Conservation (phyloP, 1,284 basidiomycete genomes). For the Hemileia vastatrix region DNA sequence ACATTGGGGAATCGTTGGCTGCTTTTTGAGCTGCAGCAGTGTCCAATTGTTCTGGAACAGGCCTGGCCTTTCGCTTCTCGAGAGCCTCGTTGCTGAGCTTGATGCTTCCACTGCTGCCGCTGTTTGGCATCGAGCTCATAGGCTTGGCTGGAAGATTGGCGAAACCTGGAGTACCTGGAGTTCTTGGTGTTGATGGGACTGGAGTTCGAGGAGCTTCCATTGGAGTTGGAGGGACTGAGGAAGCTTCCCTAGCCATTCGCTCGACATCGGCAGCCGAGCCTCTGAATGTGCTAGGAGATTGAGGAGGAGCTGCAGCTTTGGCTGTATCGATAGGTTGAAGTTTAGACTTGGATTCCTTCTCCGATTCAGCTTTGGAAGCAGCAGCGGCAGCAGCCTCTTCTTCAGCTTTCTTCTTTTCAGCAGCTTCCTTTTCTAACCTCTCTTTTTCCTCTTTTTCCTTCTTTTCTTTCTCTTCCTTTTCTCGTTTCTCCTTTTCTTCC, state of each 20-base stretch:
- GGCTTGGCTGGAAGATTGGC: constrained; percentile 40
- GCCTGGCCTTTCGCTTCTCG: constrained; percentile 34
- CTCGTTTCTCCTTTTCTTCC: too few relatives aligned
- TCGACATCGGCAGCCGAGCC: constrained; percentile 35
- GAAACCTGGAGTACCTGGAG: constrained; percentile 38
- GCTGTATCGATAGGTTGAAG: constrained; percentile 21
- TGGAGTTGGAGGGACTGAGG: constrained; percentile 38
- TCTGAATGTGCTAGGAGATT: constrained; percentile 26
- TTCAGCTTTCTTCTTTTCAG: constrained; percentile 26
- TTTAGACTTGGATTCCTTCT: constrained; percentile 15
- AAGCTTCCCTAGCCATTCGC: constrained; percentile 38
- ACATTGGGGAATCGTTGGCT: constrained; percentile 29
- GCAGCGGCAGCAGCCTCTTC: constrained; percentile 11
- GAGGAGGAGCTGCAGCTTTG: constrained; percentile 24
- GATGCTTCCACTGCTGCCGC: constrained; percentile 25
- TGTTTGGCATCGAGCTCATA: constrained; percentile 28
- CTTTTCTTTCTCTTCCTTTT: too few relatives aligned
- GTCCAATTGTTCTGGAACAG: constrained; percentile 15
- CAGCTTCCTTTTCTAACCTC: constrained; percentile 6
- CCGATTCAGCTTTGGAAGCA: background rate
- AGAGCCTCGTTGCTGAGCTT: constrained; percentile 37
- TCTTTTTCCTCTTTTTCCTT: constrained; percentile 24
- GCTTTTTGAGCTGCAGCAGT: constrained; percentile 14
- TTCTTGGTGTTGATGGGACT: constrained; percentile 29
- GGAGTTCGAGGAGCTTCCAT: constrained; percentile 32